Base-by-base conservation (phyloP, 345 rosid genomes). In the Turritis glabra region DNA sequence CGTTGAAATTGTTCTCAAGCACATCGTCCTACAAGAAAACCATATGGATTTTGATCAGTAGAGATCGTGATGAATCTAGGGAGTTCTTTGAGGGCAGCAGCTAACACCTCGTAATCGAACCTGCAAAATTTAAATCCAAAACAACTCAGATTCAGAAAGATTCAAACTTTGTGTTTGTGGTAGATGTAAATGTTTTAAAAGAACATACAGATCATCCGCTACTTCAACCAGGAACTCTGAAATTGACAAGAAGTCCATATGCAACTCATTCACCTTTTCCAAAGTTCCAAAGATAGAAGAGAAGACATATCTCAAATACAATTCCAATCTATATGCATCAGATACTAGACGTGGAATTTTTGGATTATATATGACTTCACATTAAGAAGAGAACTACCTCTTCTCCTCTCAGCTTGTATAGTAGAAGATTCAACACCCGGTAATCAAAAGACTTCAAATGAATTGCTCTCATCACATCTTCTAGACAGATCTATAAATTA, bases 101-200 rank as follows among this genome's bases (percentile, higher is more conserved):
- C 80, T 61, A 69, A 93, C 97, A 93, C 97, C 96, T 94, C 96
- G 59, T 88, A 91, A 74, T 91, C 96, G 55, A 87, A 91, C 80
- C 97, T 91, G 76, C 78, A 81, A 66, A 69, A 38, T 19, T 48
- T 48, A 63, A 58, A 30, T 38, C 35, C 52, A 66, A 68, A 40
- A 70, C 30, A 19, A 72, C 52, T 52, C 29, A 75, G 76, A 72
- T 33, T 19, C 37, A 10, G 17, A 37, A 56, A 37, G 47, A 55
- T 47, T 76, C 19, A 22, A 68, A 38, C 44, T 68, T 56, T 43
- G 69, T 18, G 57, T 84, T 81, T 76, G 80, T 76, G n/a, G 40
- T 47, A 19, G 70, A 78, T 43, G 56, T 17, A 61, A 1, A 75
- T 3, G 54, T 27, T 44, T 44, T 48, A 21, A 15, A 50, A 51